These are phyloP conservation scores for Tetrapyrgos nigripes DNA, from an alignment of 1,284 basidiomycete species.

Conservation along the genomic window DNA sequence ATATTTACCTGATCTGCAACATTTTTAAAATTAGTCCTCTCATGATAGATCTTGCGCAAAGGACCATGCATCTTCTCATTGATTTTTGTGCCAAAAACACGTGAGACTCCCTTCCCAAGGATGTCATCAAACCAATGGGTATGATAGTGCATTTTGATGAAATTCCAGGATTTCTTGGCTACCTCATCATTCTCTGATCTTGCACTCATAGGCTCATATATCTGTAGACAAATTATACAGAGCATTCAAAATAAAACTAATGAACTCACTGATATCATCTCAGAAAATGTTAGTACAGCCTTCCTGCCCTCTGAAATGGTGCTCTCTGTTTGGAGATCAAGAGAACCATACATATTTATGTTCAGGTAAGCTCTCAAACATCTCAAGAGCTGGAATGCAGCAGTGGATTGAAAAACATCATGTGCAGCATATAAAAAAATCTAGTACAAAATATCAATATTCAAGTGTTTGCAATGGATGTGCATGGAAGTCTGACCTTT, in stretches of 20 bases:
- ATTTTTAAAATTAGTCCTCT: constrained; percentile 17
- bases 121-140: constrained; percentile 28
- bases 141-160: constrained; percentile 26
- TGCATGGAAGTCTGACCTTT: not conserved
- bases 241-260: not conserved
- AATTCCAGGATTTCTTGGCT: constrained; percentile 27
- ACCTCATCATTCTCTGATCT: not conserved
- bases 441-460: not conserved
- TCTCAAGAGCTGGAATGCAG: constrained; percentile 4
- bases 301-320: not conserved
- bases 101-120: constrained; percentile 23
- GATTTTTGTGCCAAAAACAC: constrained; percentile 24
- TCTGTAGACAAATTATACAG: not conserved
- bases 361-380: constrained; percentile 2
- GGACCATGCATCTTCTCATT: constrained; percentile 28
- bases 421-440: constrained; percentile 1
- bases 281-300: not conserved
- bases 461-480: not conserved
- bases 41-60: constrained; percentile 6
- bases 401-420: not conserved
- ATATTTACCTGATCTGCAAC: constrained; percentile 12
- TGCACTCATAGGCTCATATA: not conserved
- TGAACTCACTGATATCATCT: not conserved
- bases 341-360: not conserved
- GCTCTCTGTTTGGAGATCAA: not conserved